Base-by-base conservation (phyloP, 495 filamentous ascomycete genomes). In the Durotheca rogersii region DNA sequence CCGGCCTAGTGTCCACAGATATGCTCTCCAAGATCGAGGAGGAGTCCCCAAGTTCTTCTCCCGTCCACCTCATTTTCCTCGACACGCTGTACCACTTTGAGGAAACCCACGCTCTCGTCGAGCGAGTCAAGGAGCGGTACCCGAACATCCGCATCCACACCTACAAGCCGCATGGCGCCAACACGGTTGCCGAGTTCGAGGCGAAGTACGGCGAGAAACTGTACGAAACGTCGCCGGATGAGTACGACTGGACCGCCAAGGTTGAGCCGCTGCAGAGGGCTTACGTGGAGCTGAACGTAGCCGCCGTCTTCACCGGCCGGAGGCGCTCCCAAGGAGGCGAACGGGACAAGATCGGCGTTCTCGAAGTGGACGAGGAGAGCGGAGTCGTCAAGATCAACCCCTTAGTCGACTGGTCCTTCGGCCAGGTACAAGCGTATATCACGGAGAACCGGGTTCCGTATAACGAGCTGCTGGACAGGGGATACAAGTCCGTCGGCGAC, bases 331-430 rank as follows among this genome's bases (percentile, higher is more conserved):
- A 98, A 72, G 94, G 94, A 47, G 94, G 89, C 57, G 89, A 94
- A 76, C 85, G 93, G 33, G 90, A 90, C 37, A 82, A 85, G 57
- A 80, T 98, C 35, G 83, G 87, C 56, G 84, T 98, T 67, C 80
- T 98, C 55, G 93, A 97, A 67, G 77, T 96, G 9, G 90, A 96
- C 64, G 91, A 96, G 45, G 85, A 86, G 37, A 67, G 70, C 6
- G 91, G 91, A 32, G 76, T 97, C 40, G 81, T 97, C 81, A 98
- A 98, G 76, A 83, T 98, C 78, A 98, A 98, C 74, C 94, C 93
- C n/a, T 76, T 98, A 33, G 91, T 90, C 57, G 94, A 94, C 76
- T 98, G 93, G 93, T 77, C 82, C 31, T 97, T 97, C 70, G 71
- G 82, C 44, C 87, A 96, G 66, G 93, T 98, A 35, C 82, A 89